Base-by-base conservation (phyloP, 441 rosid species). In the Erysimum cheiri region DNA sequence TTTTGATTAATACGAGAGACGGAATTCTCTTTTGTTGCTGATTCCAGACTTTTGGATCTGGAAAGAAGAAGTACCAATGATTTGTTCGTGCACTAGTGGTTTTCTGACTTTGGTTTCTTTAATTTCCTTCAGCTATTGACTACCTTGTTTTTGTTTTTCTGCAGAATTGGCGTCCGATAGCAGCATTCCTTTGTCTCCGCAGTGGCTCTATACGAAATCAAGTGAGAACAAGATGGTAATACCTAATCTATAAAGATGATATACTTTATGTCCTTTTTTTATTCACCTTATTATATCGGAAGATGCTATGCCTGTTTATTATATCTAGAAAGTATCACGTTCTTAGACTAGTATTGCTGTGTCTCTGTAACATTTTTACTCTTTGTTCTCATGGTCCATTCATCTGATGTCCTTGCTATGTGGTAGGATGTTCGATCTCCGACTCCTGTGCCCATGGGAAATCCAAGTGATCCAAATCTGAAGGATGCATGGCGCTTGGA, bases 101-200 rank as follows among this genome's bases (percentile, higher is more conserved):
- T 50, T 19, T 32, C 28, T 40, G 47, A 33, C 39, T 35, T 44
- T 64, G 24, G 29, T 8, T 29, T 50, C 41, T 68, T 59, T 37
- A 13, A 10, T 61, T 53, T 24, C 1, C 19, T 62, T 47, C 46
- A 33, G 3, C 35, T 24, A 5, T 26, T 37, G 31, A 47, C 15
- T 12, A 5, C 32, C 2, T 49, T 52, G 3, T 43, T 1, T 7
- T 19, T 39, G 6, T 52, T 6, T 2, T 10, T 7, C 40, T 74
- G 78, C 84, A 92, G 96, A 90, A 74, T 49, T 75, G 72, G 79
- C 80, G 10, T 73, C 86, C 19, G 98, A 93, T 54, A 91, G 77
- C 84, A 89, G 86, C 84, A 89, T 93, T 11, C 98, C 98, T 0
- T 77, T 93, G 78, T 90, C 97, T 78, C 98, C 98, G 6, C 97